Evolutionary conservation across 495 filamentous ascomycete genomes (phyloP), one percentile per base, ranked within the genome.

Genomic region (Xylaria grammica): DNA sequence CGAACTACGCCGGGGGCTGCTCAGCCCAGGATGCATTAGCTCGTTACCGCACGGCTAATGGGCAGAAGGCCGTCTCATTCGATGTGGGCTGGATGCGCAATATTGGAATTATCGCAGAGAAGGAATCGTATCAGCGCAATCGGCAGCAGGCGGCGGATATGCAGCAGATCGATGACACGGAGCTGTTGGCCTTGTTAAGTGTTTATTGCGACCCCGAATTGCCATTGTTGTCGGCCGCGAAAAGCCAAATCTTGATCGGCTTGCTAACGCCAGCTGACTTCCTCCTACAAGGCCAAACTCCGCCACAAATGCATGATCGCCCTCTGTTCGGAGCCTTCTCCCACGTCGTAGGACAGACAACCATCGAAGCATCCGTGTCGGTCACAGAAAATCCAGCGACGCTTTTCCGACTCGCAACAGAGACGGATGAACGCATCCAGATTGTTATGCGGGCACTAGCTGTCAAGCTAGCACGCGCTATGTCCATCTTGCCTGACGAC

Each of bases 1-100:
- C 82, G 22, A 85, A 85, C 36, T 90, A 90, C 62, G 77, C 83
- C 1, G 85, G 82, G 0, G 85, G 82, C n/a, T 86, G 85, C 70
- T 79, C 84, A 0, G 89, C 81, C 73, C 77, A 85, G 13, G 86
- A 84, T 50, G 77, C 81, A 0, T 71, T 85, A 19, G 77, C 76
- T 0, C 73, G 71, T 10, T 68, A 81, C 62, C 73, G 81, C 11
- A 63, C 67, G 17, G 42, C 55, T 7, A 74, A 64, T 7, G 77
- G 75, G 11, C 72, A 75, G 29, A 74, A 78, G 4, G 73, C 79
- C 48, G 65, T 78, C 24, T 79, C 77, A 30, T 74, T 87, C 27
- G 79, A 86, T 38, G 69, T 88, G 70, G 63, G 86, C 1, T 73
- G 71, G 57, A 76, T 81, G 53, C 62, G 68, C 22, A 74, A 75